These are phyloP conservation scores for Heliamphora exappendiculata DNA, from an alignment of 148 eudicot species.

Conservation along the genomic window DNA sequence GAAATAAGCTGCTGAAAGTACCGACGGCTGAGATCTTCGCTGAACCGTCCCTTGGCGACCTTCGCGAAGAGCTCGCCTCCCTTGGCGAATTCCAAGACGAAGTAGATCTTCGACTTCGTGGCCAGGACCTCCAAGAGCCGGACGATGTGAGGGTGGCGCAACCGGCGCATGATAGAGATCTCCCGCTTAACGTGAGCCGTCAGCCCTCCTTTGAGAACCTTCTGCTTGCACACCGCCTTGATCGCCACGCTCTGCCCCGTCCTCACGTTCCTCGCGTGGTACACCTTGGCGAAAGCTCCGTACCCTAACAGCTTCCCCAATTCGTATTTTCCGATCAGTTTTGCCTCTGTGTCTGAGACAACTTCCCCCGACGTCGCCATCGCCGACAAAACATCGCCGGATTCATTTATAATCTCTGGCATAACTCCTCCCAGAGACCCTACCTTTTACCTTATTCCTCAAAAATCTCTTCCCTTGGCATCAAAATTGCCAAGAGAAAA, in stretches of 20 bases:
- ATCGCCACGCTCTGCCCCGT: slow-evolving; percentile 63
- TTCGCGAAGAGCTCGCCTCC: slow-evolving; percentile 72
- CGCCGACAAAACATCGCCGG: not conserved
- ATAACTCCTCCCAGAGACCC: not conserved
- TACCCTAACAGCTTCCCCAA: slow-evolving; percentile 52
- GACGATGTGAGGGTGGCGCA: slow-evolving; percentile 56
- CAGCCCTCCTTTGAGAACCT: slow-evolving; percentile 25
- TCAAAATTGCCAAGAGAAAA: not conserved
- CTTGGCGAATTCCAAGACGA: slow-evolving; percentile 61
- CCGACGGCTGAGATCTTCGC: slow-evolving; percentile 62
- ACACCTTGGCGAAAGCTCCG: slow-evolving; percentile 72
- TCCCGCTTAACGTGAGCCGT: slow-evolving; percentile 44
- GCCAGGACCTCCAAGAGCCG: slow-evolving; percentile 57
- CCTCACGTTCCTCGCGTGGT: slow-evolving; percentile 41
- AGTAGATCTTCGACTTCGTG: slow-evolving; percentile 49
- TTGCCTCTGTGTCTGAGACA: not conserved
- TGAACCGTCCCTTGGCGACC: slow-evolving; percentile 52
- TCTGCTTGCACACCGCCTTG: slow-evolving; percentile 44
- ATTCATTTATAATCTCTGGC: not conserved
- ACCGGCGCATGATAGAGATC: slow-evolving; percentile 50
- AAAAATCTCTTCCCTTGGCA: not conserved
- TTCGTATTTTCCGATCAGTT: slow-evolving; percentile 49
- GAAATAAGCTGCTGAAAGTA: slow-evolving; percentile 68
- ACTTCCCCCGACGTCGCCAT: not conserved
- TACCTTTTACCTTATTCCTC: not conserved